Evolutionary conservation across 2,329 filamentous ascomycete species (phyloP), one percentile per base, ranked within the genome.

Genomic region (Penicillium palitans): DNA sequence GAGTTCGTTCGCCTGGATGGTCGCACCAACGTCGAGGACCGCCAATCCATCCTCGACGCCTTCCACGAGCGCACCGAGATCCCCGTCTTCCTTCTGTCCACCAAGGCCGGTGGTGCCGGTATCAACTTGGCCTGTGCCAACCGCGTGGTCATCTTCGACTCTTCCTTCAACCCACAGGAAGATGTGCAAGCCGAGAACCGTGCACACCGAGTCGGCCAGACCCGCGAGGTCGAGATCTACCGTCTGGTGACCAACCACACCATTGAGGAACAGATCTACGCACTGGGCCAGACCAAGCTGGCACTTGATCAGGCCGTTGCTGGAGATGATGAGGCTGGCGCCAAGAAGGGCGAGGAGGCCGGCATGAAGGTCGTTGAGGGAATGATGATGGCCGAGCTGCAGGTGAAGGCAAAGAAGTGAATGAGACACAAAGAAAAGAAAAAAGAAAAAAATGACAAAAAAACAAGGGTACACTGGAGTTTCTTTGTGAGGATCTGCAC

Each of bases 121-220:
- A 96, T 99, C 79, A 99, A 99, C 75, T 79, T 99, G 55, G 95
- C 93, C 8, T 90, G 90, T 37, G 95, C 95, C 5, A 98, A 98
- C 80, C 98, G 97, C 77, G 93, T 99, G 66, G 86, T 99, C 75
- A 95, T 99, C 69, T 97, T 98, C 73, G 95, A 99, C 75, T 90
- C 90, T 63, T 91, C 88, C n/a, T 96, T 97, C 78, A 99, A 99
- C 68, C 95, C 95, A 0, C 95, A 99, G 72, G 93, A 98, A 66
- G 95, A 99, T 71, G 87, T 96, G n/a, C 95, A 99, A 74, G 95
- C 95, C 0, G 95, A 98, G 80, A 98, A 99, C 74, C 88, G 95
- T 19, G 95, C 95, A 0, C 95, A 99, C 76, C 89, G 95, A 15
- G 90, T 99, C 9, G 95, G 95, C 0, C 95, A 99, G 79, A 93